Evolutionary conservation across 164 flowering plant species (phyloP).

Genomic region (Platanus orientalis): DNA sequence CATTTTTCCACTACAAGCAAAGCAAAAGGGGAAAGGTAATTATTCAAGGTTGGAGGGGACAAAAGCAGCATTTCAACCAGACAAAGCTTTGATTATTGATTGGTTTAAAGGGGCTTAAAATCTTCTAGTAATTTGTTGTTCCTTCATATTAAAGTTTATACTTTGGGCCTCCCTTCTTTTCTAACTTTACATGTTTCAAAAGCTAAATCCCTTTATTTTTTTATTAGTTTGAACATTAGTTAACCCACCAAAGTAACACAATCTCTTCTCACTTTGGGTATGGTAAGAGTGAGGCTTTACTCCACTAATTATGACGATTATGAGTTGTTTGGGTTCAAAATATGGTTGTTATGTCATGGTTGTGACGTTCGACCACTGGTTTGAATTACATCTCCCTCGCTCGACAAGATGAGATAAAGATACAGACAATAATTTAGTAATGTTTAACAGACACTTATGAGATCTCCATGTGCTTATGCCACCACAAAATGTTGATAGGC

Average conservation of each 20-base stretch:
- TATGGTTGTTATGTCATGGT: too few species aligned
- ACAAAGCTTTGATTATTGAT: constrained; percentile 30
- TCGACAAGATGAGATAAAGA: too few species aligned
- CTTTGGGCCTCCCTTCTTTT: constrained; percentile 5
- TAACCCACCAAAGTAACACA: too few species aligned
- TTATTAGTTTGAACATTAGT: too few species aligned
- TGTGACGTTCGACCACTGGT: too few species aligned
- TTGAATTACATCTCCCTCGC: too few species aligned
- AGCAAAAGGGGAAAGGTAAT: constrained; percentile 26
- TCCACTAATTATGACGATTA: too few species aligned
- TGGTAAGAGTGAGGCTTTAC: too few species aligned
- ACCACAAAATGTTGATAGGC: constrained; percentile 6
- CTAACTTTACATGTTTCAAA: constrained; percentile 3
- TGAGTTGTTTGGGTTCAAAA: too few species aligned
- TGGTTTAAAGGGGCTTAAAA: constrained; percentile 22
- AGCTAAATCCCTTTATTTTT: constrained; percentile 10
- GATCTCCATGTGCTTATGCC: constrained; percentile 42
- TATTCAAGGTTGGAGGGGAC: constrained; percentile 25
- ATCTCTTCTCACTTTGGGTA: too few species aligned
- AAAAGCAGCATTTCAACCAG: constrained; percentile 22
- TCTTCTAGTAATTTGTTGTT: constrained; percentile 16
- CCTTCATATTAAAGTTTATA: constrained; percentile 31
- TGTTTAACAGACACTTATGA: constrained; percentile 17
- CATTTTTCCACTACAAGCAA: constrained; percentile 30
- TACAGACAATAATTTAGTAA: too few species aligned